These are phyloP conservation scores for Mollisia scopiformis DNA, from an alignment of 2,329 filamentous ascomycete genomes.

Conservation along the genomic window DNA sequence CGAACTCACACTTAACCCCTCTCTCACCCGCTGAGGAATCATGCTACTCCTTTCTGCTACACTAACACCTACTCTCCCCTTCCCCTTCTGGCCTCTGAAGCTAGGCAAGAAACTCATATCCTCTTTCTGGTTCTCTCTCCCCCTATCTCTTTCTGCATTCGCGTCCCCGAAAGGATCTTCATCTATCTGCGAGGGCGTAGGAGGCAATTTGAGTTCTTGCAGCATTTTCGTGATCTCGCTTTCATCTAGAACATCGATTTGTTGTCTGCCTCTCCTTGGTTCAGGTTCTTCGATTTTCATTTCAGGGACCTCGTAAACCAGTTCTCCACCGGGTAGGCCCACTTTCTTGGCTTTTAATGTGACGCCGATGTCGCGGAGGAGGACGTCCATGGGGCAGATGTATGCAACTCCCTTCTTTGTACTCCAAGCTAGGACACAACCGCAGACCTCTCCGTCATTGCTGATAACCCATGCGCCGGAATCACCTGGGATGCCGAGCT, in stretches of 20 bases:
- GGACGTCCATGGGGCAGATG: constrained; percentile 92
- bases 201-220: constrained; percentile 20
- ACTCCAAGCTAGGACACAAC: constrained; percentile 89
- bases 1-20: background rate
- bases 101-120: background rate
- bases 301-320: constrained; percentile 13
- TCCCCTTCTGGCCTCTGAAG: background rate
- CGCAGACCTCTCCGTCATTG: constrained; percentile 77
- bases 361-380: constrained; percentile 82
- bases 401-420: constrained; percentile 81
- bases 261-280: background rate
- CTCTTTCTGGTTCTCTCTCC: background rate
- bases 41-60: background rate
- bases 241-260: constrained; percentile 2
- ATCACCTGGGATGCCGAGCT: constrained; percentile 77
- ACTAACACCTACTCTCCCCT: background rate
- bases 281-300: background rate
- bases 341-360: constrained; percentile 73
- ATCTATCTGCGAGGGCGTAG: constrained; percentile 25
- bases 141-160: background rate
- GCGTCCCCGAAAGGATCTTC: constrained; percentile 5
- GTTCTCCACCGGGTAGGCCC: constrained; percentile 66
- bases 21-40: background rate
- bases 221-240: constrained; percentile 20
- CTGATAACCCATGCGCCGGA: constrained; percentile 93